Evolutionary conservation across 2,329 filamentous ascomycete genomes (phyloP).

Genomic region (Arthrinium phaeospermum): DNA sequence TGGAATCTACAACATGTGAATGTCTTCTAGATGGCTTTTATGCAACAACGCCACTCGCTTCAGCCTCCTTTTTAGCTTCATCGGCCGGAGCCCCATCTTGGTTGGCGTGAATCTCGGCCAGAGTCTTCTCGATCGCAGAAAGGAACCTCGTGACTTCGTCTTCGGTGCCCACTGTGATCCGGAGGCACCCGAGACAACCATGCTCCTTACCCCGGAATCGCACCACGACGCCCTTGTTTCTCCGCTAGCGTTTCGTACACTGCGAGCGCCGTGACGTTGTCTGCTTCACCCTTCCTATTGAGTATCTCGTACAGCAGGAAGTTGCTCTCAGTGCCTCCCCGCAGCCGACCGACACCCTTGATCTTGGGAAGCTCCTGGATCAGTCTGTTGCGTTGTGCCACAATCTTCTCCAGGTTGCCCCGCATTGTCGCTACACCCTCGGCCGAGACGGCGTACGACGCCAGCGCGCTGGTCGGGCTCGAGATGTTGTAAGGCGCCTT

Average conservation of each 20-base stretch:
- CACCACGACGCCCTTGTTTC: constrained; percentile 85
- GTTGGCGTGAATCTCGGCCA: constrained; percentile 48
- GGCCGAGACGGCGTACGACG: constrained; percentile 71
- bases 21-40: constrained; percentile 2
- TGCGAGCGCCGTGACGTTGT: constrained; percentile 77
- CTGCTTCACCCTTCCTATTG: constrained; percentile 72
- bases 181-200: constrained; percentile 85
- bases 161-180: constrained; percentile 92
- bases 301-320: constrained; percentile 92
- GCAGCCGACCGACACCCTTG: constrained; percentile 78
- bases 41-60: constrained; percentile 14
- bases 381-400: constrained; percentile 79
- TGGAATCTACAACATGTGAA: neutral
- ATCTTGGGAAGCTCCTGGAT: constrained; percentile 75
- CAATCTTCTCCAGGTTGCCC: constrained; percentile 69
- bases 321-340: constrained; percentile 82
- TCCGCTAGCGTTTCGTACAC: constrained; percentile 89
- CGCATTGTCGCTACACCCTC: constrained; percentile 77
- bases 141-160: constrained; percentile 83
- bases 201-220: constrained; percentile 92
- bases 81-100: constrained; percentile 12
- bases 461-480: constrained; percentile 83
- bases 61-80: constrained; percentile 16
- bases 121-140: constrained; percentile 62
- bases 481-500: constrained; percentile 98